Evolutionary conservation across 352 stramenopile species (phyloP), one percentile per base, ranked within the genome.

Genomic region (Globisporangium ultimum): DNA sequence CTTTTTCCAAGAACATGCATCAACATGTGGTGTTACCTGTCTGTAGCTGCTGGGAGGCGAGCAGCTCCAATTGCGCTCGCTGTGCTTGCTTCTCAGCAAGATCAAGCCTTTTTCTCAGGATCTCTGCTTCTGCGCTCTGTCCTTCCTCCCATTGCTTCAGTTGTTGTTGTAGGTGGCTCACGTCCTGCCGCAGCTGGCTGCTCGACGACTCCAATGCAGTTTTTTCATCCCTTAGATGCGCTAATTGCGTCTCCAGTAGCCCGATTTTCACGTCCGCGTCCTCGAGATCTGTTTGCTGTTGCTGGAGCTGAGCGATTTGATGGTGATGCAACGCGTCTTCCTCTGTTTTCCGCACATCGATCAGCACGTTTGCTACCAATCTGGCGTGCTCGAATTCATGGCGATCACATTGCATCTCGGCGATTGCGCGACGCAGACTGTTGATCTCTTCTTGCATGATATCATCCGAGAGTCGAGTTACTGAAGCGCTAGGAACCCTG

Each of bases 361-460:
- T 51, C 38, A 81, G 51, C 0, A 34, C 52, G 21, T 55, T 55
- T 4, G 52, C 52, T 38, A 80, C 36, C 15, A 43, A n/a, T 15
- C 67, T 56, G 13, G 63, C 64, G 20, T 74, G 66, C 22, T 80
- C 70, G 48, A 70, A 63, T 13, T 65, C 40, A 13, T 82, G 64
- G 4, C 64, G 64, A 6, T 78, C 71, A 22, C 58, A 56, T 57
- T 78, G 66, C 61, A 91, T 72, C 13, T 62, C 67, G 2, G 63
- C 58, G 8, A 89, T 48, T 2, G 78, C 60, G 42, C 60, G 62
- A 8, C 76, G 73, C 9, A 91, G 58, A 15, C 56, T 70, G 32
- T 70, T 54, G 48, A 89, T 66, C 56, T 91, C 81, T 13, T 70
- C 63, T 17, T 79, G 68, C 64, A 91, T 72, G 15, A 86, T 36